Percentiles rank a stretch among this genome's conserved stretches.
Evolutionary conservation across 352 stramenopile genomes (phyloP).

Genomic region (Pythium scleroteichum): DNA sequence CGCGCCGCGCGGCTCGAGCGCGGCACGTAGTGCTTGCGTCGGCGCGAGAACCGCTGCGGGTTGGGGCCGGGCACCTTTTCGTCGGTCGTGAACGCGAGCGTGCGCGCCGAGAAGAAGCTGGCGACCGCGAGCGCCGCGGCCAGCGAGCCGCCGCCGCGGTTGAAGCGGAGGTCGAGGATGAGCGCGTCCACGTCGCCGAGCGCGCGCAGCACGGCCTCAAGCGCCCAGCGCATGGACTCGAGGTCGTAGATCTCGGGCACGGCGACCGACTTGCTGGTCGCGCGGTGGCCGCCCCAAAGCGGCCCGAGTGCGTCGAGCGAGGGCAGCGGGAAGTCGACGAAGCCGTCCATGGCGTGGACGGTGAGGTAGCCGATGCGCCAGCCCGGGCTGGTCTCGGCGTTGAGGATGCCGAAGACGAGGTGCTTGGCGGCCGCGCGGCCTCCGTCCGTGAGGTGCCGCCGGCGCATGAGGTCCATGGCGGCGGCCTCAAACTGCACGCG

Average conservation of each 20-base stretch:
- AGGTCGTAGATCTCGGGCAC: slow-evolving; percentile 84
- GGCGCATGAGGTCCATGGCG: slow-evolving; percentile 49
- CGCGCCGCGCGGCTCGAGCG: slow-evolving; percentile 51
- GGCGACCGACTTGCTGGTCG: slow-evolving; percentile 17
- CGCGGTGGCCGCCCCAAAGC: slow-evolving; percentile 33
- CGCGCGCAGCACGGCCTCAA: slow-evolving; percentile 76
- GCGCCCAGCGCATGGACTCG: slow-evolving; percentile 85
- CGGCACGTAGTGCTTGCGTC: slow-evolving; percentile 64
- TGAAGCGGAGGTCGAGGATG: slow-evolving; percentile 78
- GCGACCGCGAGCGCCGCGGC: slow-evolving; percentile 62
- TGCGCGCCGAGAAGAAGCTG: slow-evolving; percentile 66
- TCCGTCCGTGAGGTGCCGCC: slow-evolving; percentile 55
- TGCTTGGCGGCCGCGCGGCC: slow-evolving; percentile 61
- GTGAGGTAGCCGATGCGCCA: slow-evolving; percentile 81
- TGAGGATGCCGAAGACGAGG: slow-evolving; percentile 70
- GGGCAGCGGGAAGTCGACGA: slow-evolving; percentile 78
- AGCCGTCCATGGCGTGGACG: slow-evolving; percentile 72
- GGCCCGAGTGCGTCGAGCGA: slow-evolving; percentile 58
- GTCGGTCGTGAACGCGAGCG: slow-evolving; percentile 66
- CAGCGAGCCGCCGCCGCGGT: slow-evolving; percentile 69
- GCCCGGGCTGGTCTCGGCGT: slow-evolving; percentile 67
- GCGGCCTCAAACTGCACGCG: slow-evolving; percentile 36
- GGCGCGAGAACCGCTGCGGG: slow-evolving; percentile 46
- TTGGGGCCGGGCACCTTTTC: slow-evolving; percentile 50
- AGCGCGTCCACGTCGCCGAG: slow-evolving; percentile 67